Conservation (phyloP, 257 asterid species). For the Thymus quinquecostatus region DNA sequence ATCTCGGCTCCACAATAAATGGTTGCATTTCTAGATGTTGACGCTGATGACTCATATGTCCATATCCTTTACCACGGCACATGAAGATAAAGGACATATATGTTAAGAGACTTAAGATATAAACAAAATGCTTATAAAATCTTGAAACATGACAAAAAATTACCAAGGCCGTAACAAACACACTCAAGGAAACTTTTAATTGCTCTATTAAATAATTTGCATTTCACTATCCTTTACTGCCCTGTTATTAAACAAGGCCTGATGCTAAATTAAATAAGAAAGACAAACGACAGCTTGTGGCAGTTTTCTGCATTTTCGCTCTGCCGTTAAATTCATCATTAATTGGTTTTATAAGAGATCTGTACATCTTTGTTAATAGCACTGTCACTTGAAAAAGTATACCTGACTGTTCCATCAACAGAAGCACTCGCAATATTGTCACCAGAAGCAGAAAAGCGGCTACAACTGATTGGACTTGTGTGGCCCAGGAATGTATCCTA, state of each 20-base stretch:
- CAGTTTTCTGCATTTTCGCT: slow-evolving; percentile 15
- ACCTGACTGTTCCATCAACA: slow-evolving; percentile 96
- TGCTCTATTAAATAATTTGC: neutral
- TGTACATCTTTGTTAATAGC: slow-evolving; percentile 16
- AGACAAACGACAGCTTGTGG: slow-evolving; percentile 1
- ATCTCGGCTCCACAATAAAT: slow-evolving; percentile 97
- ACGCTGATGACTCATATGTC: slow-evolving; percentile 82
- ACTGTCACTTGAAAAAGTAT: slow-evolving; percentile 22
- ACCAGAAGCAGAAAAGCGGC: slow-evolving; percentile 96
- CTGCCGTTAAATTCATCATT: slow-evolving; percentile 5
- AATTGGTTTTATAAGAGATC: slow-evolving; percentile 24
- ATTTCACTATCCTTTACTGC: neutral
- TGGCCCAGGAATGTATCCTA: slow-evolving; percentile 97
- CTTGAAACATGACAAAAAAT: slow-evolving; percentile 13
- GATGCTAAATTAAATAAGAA: neutral
- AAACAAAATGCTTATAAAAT: slow-evolving; percentile 6
- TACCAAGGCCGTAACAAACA: neutral
- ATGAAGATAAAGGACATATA: slow-evolving; percentile 20
- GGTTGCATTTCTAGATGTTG: slow-evolving; percentile 94
- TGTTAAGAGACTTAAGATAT: slow-evolving; percentile 3
- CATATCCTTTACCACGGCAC: slow-evolving; percentile 73
- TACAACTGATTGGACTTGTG: slow-evolving; percentile 91
- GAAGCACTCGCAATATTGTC: slow-evolving; percentile 98
- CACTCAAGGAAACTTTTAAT: neutral
- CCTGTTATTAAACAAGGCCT: slow-evolving; percentile 2